A percentile compares a stretch with the other conserved stretches of the same genome.
These are phyloP conservation scores for Hypoxylon fuscum DNA, from an alignment of 495 filamentous ascomycete genomes.

Conservation along the genomic window DNA sequence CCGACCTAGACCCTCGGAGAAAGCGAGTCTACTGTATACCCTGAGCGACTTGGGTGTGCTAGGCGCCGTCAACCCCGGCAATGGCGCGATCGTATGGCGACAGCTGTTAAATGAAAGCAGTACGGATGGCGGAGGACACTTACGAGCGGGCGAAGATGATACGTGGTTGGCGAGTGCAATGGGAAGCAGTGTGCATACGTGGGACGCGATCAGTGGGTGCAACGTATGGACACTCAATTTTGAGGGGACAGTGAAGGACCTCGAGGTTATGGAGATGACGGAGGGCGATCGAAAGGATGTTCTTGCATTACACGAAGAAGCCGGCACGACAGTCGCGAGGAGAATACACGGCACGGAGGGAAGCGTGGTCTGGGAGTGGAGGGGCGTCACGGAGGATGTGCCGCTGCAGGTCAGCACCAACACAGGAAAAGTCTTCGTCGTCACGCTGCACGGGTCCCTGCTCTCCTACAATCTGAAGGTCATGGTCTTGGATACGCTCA, in stretches of 20 bases:
- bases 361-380: conserved; percentile 78
- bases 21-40: conserved; percentile 91
- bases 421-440: conserved; percentile 75
- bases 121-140: conserved; percentile 58
- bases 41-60: conserved; percentile 81
- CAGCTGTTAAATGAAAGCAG: conserved; percentile 64
- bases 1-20: conserved; percentile 78
- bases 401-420: conserved; percentile 84
- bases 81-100: conserved; percentile 86
- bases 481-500: conserved; percentile 72
- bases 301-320: conserved; percentile 71
- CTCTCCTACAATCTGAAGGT: conserved; percentile 78
- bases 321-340: conserved; percentile 65
- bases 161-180: conserved; percentile 76
- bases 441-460: conserved; percentile 74
- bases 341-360: conserved; percentile 78
- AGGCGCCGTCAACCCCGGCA: conserved; percentile 88
- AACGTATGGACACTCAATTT: conserved; percentile 75
- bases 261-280: conserved; percentile 81
- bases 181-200: conserved; percentile 74
- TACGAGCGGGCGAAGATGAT: conserved; percentile 77
- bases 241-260: conserved; percentile 69
- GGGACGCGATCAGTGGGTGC: conserved; percentile 84
- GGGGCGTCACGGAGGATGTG: conserved; percentile 71
- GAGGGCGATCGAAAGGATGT: conserved; percentile 73